Conservation (phyloP, 768 basidiomycete species). For the Kondoa malvinella region DNA sequence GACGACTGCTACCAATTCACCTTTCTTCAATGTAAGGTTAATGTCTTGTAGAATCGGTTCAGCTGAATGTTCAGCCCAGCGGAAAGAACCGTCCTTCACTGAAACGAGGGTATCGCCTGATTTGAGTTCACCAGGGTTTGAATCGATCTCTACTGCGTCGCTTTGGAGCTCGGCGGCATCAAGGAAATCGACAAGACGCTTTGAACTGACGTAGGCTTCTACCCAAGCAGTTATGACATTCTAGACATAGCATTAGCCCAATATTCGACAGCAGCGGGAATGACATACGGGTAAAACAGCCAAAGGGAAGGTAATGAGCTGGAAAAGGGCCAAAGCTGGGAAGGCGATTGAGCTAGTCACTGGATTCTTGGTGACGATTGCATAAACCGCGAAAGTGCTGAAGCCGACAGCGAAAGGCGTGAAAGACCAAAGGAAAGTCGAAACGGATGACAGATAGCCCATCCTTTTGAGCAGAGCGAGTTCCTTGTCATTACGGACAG, state of each 20-base stretch:
- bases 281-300: constrained; percentile 32
- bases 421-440: constrained; percentile 14
- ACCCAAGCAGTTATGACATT: constrained; percentile 14
- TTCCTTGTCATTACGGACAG: constrained; percentile 66
- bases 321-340: constrained; percentile 82
- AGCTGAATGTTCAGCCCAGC: constrained; percentile 47
- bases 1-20: constrained; percentile 65
- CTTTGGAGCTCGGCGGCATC: constrained; percentile 59
- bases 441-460: constrained; percentile 44
- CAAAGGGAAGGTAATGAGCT: constrained; percentile 70
- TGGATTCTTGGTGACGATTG: constrained; percentile 37
- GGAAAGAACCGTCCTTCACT: constrained; percentile 61
- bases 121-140: constrained; percentile 44
- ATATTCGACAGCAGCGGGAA: constrained; percentile 13
- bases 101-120: constrained; percentile 44
- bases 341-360: constrained; percentile 84
- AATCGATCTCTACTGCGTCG: constrained; percentile 51
- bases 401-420: constrained; percentile 53
- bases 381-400: constrained; percentile 38
- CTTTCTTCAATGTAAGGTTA: constrained; percentile 47
- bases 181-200: constrained; percentile 41
- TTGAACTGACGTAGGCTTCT: constrained; percentile 25
- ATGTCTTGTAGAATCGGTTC: constrained; percentile 61
- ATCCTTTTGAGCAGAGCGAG: constrained; percentile 66
- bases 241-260: constrained; percentile 43